These are phyloP conservation scores for Dicorynia guianensis DNA, from an alignment of 306 rosid genomes.

Conservation along the genomic window DNA sequence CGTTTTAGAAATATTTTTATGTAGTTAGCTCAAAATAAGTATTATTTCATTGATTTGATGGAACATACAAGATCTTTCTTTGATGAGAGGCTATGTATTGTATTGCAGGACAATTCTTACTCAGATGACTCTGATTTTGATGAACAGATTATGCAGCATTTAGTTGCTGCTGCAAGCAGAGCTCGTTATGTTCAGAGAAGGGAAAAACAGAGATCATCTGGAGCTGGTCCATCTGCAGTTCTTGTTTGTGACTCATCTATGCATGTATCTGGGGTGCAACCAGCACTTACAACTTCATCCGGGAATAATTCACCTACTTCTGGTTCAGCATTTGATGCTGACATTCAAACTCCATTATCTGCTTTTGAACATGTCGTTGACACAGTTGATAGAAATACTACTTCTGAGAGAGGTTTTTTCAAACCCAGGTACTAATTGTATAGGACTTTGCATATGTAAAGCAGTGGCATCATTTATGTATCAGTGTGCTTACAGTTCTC, in stretches of 20 bases:
- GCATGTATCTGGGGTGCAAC: conserved; percentile 44
- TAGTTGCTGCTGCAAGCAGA: conserved; percentile 70
- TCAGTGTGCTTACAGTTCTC: not conserved
- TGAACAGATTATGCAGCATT: conserved; percentile 79
- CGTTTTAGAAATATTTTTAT: conserved; percentile 25
- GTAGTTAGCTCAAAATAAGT: conserved; percentile 24
- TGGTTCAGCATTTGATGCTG: conserved; percentile 41
- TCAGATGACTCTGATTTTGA: conserved; percentile 77
- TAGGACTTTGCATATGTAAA: conserved; percentile 7
- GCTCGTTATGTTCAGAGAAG: conserved; percentile 59
- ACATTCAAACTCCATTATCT: conserved; percentile 43
- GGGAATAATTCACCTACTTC: conserved; percentile 51
- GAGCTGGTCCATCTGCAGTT: conserved; percentile 63
- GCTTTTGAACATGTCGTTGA: conserved; percentile 22
- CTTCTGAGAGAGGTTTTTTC: conserved; percentile 41
- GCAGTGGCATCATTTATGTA: conserved; percentile 19
- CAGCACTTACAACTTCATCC: conserved; percentile 46
- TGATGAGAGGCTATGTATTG: conserved; percentile 27
- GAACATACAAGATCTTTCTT: conserved; percentile 8
- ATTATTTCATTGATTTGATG: conserved; percentile 8
- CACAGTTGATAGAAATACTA: conserved; percentile 40
- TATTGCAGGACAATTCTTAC: conserved; percentile 68
- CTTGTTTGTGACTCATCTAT: conserved; percentile 49
- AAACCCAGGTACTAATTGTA: conserved; percentile 58
- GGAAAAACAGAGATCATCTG: conserved; percentile 67